Base-by-base conservation (phyloP, 2,329 filamentous ascomycete species). In the Aureobasidium vineae region DNA sequence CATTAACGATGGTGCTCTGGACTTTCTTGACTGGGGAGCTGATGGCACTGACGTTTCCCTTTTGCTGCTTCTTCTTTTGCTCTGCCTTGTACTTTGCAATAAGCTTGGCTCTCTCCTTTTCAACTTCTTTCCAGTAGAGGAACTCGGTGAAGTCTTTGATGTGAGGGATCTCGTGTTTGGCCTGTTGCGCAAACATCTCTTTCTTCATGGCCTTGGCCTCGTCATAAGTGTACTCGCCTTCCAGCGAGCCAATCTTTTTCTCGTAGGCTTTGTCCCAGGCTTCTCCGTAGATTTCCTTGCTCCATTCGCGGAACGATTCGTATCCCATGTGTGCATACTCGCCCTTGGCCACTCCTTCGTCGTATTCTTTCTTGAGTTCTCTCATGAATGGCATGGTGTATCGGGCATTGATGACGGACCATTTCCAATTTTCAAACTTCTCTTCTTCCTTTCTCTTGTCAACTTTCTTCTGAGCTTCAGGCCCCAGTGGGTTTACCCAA, bases 11-110 rank as follows among this genome's bases (percentile, higher is more conserved):
- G 13, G 8, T 41, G 31, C 28, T 41, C 33, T 56, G 53, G 13
- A 13, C 21, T 56, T 56, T 56, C 53, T 56, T 40, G 36, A 41
- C 53, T 16, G 53, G 36, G 15, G 36, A 56, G 21, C 53, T 56
- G 50, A 54, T 28, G 15, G 53, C 53, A 56, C 53, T 56, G 21
- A 41, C 53, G 21, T 28, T 40, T 56, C 23, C 53, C 53, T 26
- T 36, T 23, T 41, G 16, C 16, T 49, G 43, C 11, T 26, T 10
- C 10, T 31, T 16, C n/a, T 38, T 33, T n/a, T 38, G 15, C 21
- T 47, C 43, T 13, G 43, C 49, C 26, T 31, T 52, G 49, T 52
- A 52, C 49, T 31, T 19, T 52, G 15, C 26, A n/a, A 33, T 16
- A 26, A 52, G 16, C 16, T 28, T 52, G 15, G 26, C 49, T 31